Conservation (phyloP, 202 grass and related monocot genomes). For the Brachypodium distachyon region DNA sequence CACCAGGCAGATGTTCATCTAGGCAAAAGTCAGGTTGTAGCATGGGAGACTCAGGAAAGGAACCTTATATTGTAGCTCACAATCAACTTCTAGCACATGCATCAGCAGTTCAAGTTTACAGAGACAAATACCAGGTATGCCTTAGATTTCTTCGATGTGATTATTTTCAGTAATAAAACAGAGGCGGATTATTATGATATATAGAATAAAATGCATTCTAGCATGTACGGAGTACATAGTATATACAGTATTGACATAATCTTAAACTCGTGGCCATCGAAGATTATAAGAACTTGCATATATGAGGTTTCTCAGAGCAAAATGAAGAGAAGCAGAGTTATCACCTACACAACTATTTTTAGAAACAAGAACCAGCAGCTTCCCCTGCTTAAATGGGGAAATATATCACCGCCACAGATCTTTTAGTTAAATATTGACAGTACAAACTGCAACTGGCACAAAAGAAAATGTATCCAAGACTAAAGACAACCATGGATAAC, state of each 20-base stretch:
- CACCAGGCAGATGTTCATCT: constrained; percentile 58
- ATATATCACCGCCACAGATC: background rate
- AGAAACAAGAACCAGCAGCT: background rate
- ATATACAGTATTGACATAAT: background rate
- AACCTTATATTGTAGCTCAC: constrained; percentile 73
- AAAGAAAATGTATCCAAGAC: background rate
- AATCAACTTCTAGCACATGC: constrained; percentile 73
- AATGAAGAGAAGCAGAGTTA: background rate
- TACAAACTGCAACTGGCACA: background rate
- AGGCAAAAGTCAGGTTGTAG: constrained; percentile 27
- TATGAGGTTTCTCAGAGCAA: background rate
- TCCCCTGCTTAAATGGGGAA: background rate
- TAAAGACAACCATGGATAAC: background rate
- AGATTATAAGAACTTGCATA: background rate
- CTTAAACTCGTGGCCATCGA: background rate
- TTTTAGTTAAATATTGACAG: background rate
- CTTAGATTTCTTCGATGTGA: background rate
- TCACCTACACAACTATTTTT: background rate
- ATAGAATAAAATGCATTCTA: constrained; percentile 5
- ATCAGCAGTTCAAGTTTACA: constrained; percentile 50
- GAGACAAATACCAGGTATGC: constrained; percentile 63
- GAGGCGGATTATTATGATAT: background rate
- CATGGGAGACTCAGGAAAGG: constrained; percentile 50
- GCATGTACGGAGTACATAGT: background rate
- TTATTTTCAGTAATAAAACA: constrained; percentile 1